Base-by-base conservation (phyloP, 2,329 filamentous ascomycete species). In the Juglanconis oblonga region DNA sequence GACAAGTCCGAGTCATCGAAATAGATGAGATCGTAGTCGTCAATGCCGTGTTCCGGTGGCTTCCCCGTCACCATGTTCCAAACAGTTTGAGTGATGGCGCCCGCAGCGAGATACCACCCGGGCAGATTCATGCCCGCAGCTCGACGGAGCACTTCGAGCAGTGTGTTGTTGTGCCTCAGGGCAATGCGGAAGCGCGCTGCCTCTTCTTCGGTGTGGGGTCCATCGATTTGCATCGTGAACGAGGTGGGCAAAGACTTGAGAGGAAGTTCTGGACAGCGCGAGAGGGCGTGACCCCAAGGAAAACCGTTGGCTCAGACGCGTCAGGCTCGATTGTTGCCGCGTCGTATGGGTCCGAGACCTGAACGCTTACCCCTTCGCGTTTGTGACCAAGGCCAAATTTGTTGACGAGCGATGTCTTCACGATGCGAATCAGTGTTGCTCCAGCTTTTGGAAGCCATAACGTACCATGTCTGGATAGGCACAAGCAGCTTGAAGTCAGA, bases 21-120 rank as follows among this genome's bases (percentile, higher is more conserved):
- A 50, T 76, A 76, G 24, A 76, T 67, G 13, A 76, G 62, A 44
- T 76, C 74, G 59, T 76, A 76, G 63, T 76, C 74, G 13, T 65
- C 51, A 54, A 76, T 76, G 47, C 74, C 73, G 0, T 66, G 69
- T 7, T 73, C 69, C 0, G 73, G 66, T 3, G 68, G 65, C 5
- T 67, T 62, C 6, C 60, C 51, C 3, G 70, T 70, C 11, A 72
- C 61, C 14, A 66, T 61, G 57, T 76, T 76, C 74, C 74, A 75
- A n/a, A 75, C 71, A 0, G 74, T 74, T 35, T 76, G 74, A 1
- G 73, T 74, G 47, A 74, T 59, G 24, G 71, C 66, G 33, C 73
- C 73, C 1, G 69, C 72, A 1, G 72, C 72, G n/a, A 74, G 55
- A 14, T 61, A 62, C 55, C 64, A 64, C 47, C 52, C 54, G 1